Evolutionary conservation across 805 yeast species (phyloP).

Genomic region (Metschnikowia gruessii): DNA sequence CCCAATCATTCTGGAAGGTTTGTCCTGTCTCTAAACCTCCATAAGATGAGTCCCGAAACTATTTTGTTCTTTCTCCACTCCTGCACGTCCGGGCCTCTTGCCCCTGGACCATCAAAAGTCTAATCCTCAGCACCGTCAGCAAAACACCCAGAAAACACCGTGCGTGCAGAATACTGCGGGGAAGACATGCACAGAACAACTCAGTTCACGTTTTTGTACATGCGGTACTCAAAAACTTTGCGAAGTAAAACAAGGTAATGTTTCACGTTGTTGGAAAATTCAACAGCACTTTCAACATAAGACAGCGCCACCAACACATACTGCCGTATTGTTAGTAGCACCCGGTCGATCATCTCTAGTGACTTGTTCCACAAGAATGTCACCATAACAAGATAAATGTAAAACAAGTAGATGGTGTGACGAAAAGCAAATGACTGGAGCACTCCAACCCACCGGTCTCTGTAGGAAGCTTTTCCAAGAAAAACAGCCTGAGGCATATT

Average conservation of each 20-base stretch:
- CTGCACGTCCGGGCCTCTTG: too few species aligned
- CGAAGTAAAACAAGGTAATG: constrained; percentile 19
- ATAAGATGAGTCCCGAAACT: too few species aligned
- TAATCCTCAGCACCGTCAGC: not conserved
- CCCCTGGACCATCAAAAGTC: too few species aligned
- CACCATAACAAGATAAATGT: constrained; percentile 8
- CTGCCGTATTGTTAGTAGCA: constrained; percentile 16
- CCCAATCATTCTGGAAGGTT: too few species aligned
- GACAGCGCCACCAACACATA: constrained; percentile 14
- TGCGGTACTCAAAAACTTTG: constrained; percentile 22
- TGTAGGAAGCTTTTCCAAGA: not conserved
- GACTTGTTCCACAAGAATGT: constrained; percentile 6
- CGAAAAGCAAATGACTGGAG: not conserved
- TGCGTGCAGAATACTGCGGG: constrained; percentile 8
- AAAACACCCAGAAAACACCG: not conserved
- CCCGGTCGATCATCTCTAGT: constrained; percentile 11
- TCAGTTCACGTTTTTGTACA: constrained; percentile 26
- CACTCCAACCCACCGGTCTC: not conserved
- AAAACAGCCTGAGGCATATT: not conserved
- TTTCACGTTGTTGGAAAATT: constrained; percentile 18
- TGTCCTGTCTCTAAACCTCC: too few species aligned
- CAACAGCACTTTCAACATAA: constrained; percentile 19
- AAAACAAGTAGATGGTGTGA: constrained; percentile 2
- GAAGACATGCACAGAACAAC: constrained; percentile 4
- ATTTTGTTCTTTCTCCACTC: too few species aligned